These are phyloP conservation scores for Fusarium chuoi DNA, from an alignment of 2,329 filamentous ascomycete species.

Conservation along the genomic window DNA sequence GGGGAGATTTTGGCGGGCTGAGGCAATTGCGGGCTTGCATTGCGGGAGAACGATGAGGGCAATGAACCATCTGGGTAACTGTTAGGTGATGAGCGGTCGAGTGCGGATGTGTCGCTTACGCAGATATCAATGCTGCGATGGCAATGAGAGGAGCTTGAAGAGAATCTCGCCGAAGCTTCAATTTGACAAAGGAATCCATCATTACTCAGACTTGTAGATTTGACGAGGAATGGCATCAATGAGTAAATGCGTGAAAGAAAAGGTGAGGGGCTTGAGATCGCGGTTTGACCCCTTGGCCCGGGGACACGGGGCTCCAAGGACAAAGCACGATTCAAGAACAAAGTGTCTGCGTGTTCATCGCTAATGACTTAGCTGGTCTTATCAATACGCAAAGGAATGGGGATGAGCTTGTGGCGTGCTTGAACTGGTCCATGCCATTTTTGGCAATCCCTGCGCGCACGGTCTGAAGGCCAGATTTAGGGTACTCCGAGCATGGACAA, in stretches of 20 bases:
- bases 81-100: neutral
- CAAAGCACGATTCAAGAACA: neutral
- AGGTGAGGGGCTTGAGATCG: fast-evolving
- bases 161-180: neutral
- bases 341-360: neutral
- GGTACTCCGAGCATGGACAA: neutral
- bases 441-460: neutral
- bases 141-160: neutral
- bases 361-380: too few relatives aligned
- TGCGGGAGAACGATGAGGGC: neutral
- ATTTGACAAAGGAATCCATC: neutral
- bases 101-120: neutral
- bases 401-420: neutral
- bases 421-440: fast-evolving
- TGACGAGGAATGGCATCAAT: too few relatives aligned
- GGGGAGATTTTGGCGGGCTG: neutral
- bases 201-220: fast-evolving
- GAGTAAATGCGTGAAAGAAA: neutral
- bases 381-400: fast-evolving
- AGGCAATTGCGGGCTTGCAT: neutral
- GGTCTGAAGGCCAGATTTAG: neutral
- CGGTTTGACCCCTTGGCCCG: neutral
- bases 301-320: fast-evolving
- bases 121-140: neutral
- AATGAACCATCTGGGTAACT: neutral